Evolutionary conservation across 2,329 filamentous ascomycete species (phyloP), one percentile per base, ranked within the genome.

Genomic region (Macrophomina pseudophaseolina): DNA sequence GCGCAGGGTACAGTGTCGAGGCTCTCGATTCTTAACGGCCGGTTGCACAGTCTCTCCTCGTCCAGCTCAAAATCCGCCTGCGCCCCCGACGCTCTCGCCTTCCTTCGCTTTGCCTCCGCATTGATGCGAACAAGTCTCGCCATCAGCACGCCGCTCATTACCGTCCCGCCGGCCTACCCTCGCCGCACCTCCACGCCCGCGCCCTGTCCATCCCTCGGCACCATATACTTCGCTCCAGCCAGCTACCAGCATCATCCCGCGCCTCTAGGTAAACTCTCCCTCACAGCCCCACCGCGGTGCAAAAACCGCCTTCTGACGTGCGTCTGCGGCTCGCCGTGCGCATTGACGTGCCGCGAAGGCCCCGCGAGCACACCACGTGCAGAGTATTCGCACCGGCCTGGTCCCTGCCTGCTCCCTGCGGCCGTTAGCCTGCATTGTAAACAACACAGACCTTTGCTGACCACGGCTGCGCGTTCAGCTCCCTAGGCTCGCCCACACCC

Each of bases 371-470:
- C 56, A 60, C 58, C 58, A 62, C 58, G 58, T 62, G 58, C 44
- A 14, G 14, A n/a, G 23, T 40, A 38, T 40, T 32, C 44, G 11
- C 40, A 12, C n/a, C 30, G 33, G 18, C 44, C 42, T 60, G 56
- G 18, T 33, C 56, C 28, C 23, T n/a, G 28, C 56, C 58, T 62
- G 58, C 58, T 49, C 58, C 58, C 42, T 62, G 58, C 58, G 58
- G 42, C 44, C 58, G 42, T 48, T 62, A 49, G 58, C 58, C n/a
- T 35, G 14, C 33, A 49, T 53, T 32, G 16, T 1, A 53, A 14
- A 46, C 56, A n/a, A 60, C 56, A 46, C 56, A 60, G 56, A 62
- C 58, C 58, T 62, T 33, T 49, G 58, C 58, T 62, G 30, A 62
- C 58, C 7, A 4, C 49, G 42, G 30, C 58, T 62, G 58, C 58